A percentile compares a stretch with the other conserved stretches of the same genome.
Conservation (phyloP, 768 basidiomycete genomes). For the Coprinellus micaceus region DNA sequence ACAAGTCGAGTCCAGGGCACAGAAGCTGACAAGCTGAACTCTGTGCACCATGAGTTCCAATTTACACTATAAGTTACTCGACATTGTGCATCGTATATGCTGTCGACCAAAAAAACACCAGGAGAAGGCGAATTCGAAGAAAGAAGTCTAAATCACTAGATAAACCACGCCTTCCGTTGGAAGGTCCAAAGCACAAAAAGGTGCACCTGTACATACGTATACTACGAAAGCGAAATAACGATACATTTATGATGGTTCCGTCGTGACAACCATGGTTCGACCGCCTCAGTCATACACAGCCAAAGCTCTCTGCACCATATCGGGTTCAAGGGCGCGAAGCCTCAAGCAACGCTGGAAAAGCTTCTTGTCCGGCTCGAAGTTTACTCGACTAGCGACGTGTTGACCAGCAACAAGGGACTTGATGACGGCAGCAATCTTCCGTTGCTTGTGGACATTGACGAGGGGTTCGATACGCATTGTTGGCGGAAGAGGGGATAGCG, state of each 20-base stretch:
- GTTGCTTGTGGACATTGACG: slow-evolving; percentile 88
- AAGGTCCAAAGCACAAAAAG: not conserved
- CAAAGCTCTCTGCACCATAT: slow-evolving; percentile 44
- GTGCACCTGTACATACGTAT: not conserved
- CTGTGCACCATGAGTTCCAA: no score
- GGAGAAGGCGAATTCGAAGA: not conserved
- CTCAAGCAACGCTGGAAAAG: slow-evolving; percentile 73
- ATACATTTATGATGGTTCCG: not conserved
- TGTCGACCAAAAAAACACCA: not conserved
- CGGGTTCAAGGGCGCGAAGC: slow-evolving; percentile 59
- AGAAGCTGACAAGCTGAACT: no score
- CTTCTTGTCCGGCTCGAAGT: slow-evolving; percentile 69
- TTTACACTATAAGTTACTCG: no score
- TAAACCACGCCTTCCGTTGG: not conserved
- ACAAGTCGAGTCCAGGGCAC: no score
- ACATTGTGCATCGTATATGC: no score
- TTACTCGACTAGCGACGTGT: slow-evolving; percentile 71
- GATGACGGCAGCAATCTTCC: slow-evolving; percentile 75
- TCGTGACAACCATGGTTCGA: not conserved
- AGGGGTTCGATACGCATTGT: slow-evolving; percentile 81
- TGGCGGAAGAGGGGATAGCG: slow-evolving; percentile 65
- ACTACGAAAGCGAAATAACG: not conserved
- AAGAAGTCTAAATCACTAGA: not conserved
- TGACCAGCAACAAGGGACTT: slow-evolving; percentile 79
- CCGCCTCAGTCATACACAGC: slow-evolving; percentile 17